Evolutionary conservation across 169 alveolate genomes (phyloP), one percentile per base, ranked within the genome.

Genomic region (Besnoitia besnoiti): DNA sequence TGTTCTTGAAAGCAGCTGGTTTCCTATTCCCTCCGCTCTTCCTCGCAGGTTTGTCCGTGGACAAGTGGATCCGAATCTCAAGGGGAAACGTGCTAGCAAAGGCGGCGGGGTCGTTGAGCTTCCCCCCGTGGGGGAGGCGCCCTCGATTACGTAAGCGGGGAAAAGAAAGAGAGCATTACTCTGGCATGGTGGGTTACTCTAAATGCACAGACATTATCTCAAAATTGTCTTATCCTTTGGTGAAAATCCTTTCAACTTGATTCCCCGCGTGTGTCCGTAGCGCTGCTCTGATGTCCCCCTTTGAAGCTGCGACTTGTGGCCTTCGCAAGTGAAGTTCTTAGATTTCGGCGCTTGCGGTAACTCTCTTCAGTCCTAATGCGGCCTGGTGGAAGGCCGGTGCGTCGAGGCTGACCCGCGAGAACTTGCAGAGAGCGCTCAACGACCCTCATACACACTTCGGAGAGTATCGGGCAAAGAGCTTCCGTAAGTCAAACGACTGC

Each of bases 341-440:
- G 82, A 1, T 37, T 30, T 30, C 2, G 8, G 16, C 47, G 47
- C 44, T 19, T 73, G 12, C 79, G 35, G 44, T n/a, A n/a, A n/a
- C n/a, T n/a, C n/a, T n/a, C n/a, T 62, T 4, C 82, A 73, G 82
- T 30, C 39, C 39, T 8, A 73, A 73, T 37, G 3, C 82, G 46
- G 82, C 82, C 47, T 73, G 82, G 82, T 73, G 82, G 82, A n/a
- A 73, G 46, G 82, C 82, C 14, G 82, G 82, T 16, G 12, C 82
- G 44, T 73, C 47, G 47, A 19, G 82, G 8, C 82, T 73, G 46
- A 37, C 16, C 24, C 82, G 82, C 27, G 8, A 3, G 44, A 24
- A n/a, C 16, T 73, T 73, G 82, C 12, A n/a, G 47, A 1, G 82
- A 1, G n/a, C 82, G 39, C 82, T 73, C 82, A 42, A 73, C 46